A percentile compares a stretch with the other conserved stretches of the same genome.
Conservation (phyloP, 805 yeast genomes). For the Lipomyces orientalis region DNA sequence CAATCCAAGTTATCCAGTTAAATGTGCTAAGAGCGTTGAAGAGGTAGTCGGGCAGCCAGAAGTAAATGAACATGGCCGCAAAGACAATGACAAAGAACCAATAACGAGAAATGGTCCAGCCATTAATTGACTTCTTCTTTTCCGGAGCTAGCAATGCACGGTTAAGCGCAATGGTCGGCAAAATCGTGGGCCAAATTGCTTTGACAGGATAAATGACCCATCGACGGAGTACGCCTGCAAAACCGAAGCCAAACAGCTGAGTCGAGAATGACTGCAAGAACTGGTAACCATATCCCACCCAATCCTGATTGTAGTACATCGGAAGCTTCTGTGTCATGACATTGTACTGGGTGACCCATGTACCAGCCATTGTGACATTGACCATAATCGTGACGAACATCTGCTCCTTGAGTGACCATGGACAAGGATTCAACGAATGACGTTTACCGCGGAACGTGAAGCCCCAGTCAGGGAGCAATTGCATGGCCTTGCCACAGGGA, state of each 20-base stretch:
- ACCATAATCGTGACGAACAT: slow-evolving; percentile 57
- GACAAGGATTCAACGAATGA: slow-evolving; percentile 59
- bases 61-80: slow-evolving; percentile 53
- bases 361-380: slow-evolving; percentile 9
- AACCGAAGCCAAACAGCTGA: slow-evolving; percentile 68
- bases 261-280: slow-evolving; percentile 59
- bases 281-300: slow-evolving; percentile 54
- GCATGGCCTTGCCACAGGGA: slow-evolving; percentile 60
- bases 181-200: slow-evolving; percentile 73
- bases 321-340: slow-evolving; percentile 43
- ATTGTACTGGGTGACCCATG: slow-evolving; percentile 39
- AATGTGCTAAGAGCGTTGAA: slow-evolving; percentile 64
- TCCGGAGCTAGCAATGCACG: slow-evolving; percentile 50
- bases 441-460: slow-evolving; percentile 48
- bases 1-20: slow-evolving; percentile 67
- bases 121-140: slow-evolving; percentile 57
- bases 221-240: slow-evolving; percentile 66
- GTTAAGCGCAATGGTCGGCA: slow-evolving; percentile 64
- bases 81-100: slow-evolving; percentile 55
- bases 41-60: slow-evolving; percentile 68
- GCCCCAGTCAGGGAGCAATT: slow-evolving; percentile 54
- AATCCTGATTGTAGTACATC: slow-evolving; percentile 20
- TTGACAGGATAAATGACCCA: slow-evolving; percentile 65
- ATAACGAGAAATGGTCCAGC: slow-evolving; percentile 64
- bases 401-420: slow-evolving; percentile 68